Evolutionary conservation across 305 asterid species (phyloP), one percentile per base, ranked within the genome.

Genomic region (Fraxinus platypoda): DNA sequence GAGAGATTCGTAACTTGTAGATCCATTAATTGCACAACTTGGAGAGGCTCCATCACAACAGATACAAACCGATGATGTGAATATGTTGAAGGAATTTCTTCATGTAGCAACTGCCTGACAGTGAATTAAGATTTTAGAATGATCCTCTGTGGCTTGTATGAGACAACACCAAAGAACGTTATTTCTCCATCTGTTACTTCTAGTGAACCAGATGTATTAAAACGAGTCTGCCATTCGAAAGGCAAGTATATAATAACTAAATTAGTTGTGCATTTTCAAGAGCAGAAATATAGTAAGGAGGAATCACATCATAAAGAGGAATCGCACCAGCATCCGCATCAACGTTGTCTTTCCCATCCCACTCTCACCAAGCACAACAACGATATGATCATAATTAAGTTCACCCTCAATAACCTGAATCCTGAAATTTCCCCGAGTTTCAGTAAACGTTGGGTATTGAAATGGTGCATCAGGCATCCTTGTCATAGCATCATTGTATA

Each of bases 341-440:
- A 95, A 95, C 80, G 98, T 95, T 0, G 98, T 95, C 90, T 95
- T 95, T 78, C 99, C 99, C 13, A 97, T 95, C 74, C 98, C 99
- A 85, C 93, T 95, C 90, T 95, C 99, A 82, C 99, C 99, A 57
- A 95, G 98, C 99, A 95, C 93, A 85, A 95, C 99, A 87, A 95
- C 75, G 28, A 95, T 95, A 86, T 95, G 99, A 41, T 97, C 94
- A 83, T 94, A 98, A 6, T 97, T 93, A 86, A 95, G 93, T 87
- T 94, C 98, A 70, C 98, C 99, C 92, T 96, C 97, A 78, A 87
- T n/a, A 28, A 93, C 99, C 91, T 92, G 91, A 49, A 49, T 4
- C 59, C 8, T 49, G 21, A 13, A 49, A 49, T 49, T 15, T 49
- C 59, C 59, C 59, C 21, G 0, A n/a, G 21, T 49, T 49, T 21